These are phyloP conservation scores for Blastobotrys mokoenaii DNA, from an alignment of 805 yeast genomes.

Conservation along the genomic window DNA sequence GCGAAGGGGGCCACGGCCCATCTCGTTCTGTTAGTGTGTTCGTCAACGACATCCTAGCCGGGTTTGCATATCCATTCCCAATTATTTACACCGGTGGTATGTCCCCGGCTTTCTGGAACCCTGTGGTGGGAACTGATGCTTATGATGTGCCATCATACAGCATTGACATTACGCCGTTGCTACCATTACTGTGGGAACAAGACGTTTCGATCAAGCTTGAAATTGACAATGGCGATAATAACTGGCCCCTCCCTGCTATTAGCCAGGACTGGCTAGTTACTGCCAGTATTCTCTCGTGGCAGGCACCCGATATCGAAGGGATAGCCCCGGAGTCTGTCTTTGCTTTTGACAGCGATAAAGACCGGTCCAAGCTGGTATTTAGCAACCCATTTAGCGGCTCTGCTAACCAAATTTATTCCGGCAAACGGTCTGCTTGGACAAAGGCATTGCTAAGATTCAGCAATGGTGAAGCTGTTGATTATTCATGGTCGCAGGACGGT, in stretches of 20 bases:
- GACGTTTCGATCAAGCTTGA: conserved; percentile 18
- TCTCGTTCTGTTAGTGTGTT: conserved; percentile 57
- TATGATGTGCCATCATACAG: conserved; percentile 67
- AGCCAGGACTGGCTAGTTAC: conserved; percentile 20
- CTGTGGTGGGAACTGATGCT: conserved; percentile 66
- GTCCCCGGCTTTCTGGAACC: conserved; percentile 73
- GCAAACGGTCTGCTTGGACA: background rate
- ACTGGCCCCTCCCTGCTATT: background rate
- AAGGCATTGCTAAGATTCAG: background rate
- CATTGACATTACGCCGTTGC: conserved; percentile 58
- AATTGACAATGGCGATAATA: conserved; percentile 10
- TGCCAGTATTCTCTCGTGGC: conserved; percentile 27
- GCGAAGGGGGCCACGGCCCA: conserved; percentile 45
- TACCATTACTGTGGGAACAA: conserved; percentile 61
- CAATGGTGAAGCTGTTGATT: conserved; percentile 1
- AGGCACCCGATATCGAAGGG: conserved; percentile 19
- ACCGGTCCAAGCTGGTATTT: background rate
- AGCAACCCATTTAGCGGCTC: background rate
- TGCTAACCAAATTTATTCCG: background rate
- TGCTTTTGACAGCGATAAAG: background rate
- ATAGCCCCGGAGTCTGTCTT: conserved; percentile 11
- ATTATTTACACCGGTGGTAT: conserved; percentile 75
- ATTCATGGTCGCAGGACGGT: conserved; percentile 2
- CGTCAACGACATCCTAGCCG: conserved; percentile 50
- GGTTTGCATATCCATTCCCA: conserved; percentile 60